Conservation (phyloP, 768 basidiomycete genomes). For the Paxillus rubicundulus region DNA sequence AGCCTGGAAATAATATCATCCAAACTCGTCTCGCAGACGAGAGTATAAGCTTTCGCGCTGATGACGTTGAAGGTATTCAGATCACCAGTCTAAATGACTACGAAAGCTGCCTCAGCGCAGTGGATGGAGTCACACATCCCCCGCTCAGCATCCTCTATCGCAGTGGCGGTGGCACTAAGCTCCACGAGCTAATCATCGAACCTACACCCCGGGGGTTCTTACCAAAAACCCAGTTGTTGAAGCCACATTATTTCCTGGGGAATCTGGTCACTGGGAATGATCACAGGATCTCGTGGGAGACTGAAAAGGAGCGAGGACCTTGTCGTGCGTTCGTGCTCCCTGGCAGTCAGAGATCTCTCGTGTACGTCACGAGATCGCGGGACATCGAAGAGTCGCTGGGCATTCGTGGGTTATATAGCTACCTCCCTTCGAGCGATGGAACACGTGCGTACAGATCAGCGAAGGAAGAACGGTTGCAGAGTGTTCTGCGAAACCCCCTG, state of each 20-base stretch:
- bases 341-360: constrained; percentile 32
- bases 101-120: constrained; percentile 16
- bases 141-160: constrained; percentile 35
- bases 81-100: constrained; percentile 29
- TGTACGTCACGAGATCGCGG: constrained; percentile 27
- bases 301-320: constrained; percentile 16
- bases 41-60: constrained; percentile 30
- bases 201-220: constrained; percentile 23
- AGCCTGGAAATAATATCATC: constrained; percentile 30
- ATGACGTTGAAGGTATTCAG: constrained; percentile 35
- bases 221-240: constrained; percentile 22
- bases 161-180: constrained; percentile 25
- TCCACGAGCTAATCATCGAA: constrained; percentile 29
- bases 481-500: constrained; percentile 19
- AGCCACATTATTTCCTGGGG: constrained; percentile 29
- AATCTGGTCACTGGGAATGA: constrained; percentile 24
- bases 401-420: constrained; percentile 32
- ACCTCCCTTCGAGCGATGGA: constrained; percentile 37
- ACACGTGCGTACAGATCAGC: constrained; percentile 20
- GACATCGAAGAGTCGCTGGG: constrained; percentile 26
- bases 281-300: constrained; percentile 28
- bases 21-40: constrained; percentile 23
- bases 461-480: constrained; percentile 19
- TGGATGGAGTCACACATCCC: constrained; percentile 26
- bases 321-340: constrained; percentile 32